Evolutionary conservation across 306 rosid genomes (phyloP).

Genomic region (Prinsepia uniflora): DNA sequence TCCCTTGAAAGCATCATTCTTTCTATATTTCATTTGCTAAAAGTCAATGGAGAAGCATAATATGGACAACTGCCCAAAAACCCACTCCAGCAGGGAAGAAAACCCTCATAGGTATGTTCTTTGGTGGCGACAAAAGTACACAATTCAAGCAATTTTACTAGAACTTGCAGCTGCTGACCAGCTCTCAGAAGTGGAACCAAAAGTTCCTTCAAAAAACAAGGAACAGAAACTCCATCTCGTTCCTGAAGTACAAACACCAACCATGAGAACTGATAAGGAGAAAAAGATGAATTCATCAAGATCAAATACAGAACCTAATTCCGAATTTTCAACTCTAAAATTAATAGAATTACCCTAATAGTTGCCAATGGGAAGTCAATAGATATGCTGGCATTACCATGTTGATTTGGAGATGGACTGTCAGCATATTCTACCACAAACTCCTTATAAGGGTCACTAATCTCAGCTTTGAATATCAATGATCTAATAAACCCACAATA

Average conservation of each 20-base stretch:
- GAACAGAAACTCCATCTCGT: conserved; percentile 69
- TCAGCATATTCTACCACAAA: conserved; percentile 61
- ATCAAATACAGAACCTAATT: conserved; percentile 19
- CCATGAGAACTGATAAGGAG: conserved; percentile 31
- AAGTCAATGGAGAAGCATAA: conserved; percentile 55
- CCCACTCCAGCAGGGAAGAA: conserved; percentile 84
- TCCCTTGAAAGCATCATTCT: conserved; percentile 59
- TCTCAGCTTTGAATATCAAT: conserved; percentile 90
- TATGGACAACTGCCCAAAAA: conserved; percentile 50
- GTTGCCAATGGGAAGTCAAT: conserved; percentile 50
- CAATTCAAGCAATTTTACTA: conserved; percentile 78
- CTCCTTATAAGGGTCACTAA: conserved; percentile 83
- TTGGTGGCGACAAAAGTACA: conserved; percentile 54
- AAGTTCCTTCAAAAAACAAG: conserved; percentile 65
- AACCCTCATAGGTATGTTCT: conserved; percentile 54
- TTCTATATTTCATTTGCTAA: conserved; percentile 54
- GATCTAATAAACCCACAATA: conserved; percentile 85
- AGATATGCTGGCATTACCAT: conserved; percentile 37
- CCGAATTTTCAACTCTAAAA: conserved; percentile 9
- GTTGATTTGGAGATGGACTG: conserved; percentile 29
- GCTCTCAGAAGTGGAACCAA: conserved; percentile 85
- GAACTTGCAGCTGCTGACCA: conserved; percentile 93
- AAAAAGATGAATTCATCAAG: conserved; percentile 12
- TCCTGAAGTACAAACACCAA: conserved; percentile 53
- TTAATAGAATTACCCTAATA: conserved; percentile 56